phyloP scores from a whole-genome alignment of 768 basidiomycete species.

The Strobilomyces confusus region DNA sequence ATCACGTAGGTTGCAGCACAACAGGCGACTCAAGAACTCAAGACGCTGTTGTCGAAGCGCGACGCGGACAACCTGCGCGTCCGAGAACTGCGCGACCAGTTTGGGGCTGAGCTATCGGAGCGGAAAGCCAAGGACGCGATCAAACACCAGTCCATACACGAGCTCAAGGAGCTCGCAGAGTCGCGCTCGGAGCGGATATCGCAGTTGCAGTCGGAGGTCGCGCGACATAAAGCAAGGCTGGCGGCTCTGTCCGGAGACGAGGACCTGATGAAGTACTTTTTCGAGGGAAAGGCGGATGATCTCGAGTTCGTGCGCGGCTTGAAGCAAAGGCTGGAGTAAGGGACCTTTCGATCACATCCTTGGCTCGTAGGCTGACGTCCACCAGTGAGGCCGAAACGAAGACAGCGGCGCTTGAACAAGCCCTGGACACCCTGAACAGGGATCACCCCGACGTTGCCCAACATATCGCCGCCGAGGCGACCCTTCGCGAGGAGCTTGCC shows the following conservation, averaged over 20 bases:
- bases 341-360: neutral
- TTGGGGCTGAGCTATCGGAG: neutral
- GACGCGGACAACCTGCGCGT: conserved; percentile 65
- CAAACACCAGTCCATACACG: conserved; percentile 55
- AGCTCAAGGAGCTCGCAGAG: conserved; percentile 62
- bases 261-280: conserved; percentile 70
- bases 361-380: conserved; percentile 12
- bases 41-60: conserved; percentile 54
- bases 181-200: conserved; percentile 71
- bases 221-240: conserved; percentile 68
- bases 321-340: conserved; percentile 55
- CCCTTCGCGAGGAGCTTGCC: conserved; percentile 45
- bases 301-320: conserved; percentile 49
- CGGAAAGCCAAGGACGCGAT: conserved; percentile 21
- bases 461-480: conserved; percentile 47
- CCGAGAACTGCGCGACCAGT: conserved; percentile 38
- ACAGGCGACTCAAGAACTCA: conserved; percentile 60
- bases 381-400: conserved; percentile 52
- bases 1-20: conserved; percentile 38
- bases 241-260: conserved; percentile 69
- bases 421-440: conserved; percentile 41
- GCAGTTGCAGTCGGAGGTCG: conserved; percentile 67
- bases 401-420: conserved; percentile 47
- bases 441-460: conserved; percentile 52
- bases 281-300: conserved; percentile 51